phyloP scores from a whole-genome alignment of 139 green algal species.

The Marvania coccoides region DNA sequence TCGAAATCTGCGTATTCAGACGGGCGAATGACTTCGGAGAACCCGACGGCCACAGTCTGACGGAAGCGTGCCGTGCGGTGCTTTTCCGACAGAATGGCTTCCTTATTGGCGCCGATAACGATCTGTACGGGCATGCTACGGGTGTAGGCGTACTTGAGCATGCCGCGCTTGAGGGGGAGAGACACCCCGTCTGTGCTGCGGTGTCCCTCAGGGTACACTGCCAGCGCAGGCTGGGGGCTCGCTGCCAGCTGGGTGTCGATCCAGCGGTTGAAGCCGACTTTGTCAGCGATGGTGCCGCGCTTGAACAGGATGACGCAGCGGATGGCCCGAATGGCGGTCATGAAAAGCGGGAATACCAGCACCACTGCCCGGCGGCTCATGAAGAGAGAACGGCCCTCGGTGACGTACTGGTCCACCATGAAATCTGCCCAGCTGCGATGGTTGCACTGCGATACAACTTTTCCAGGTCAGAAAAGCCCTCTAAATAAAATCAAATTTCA shows the following conservation, averaged over 20 bases:
- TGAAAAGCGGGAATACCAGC: slow-evolving; percentile 79
- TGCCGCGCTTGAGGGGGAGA: slow-evolving; percentile 81
- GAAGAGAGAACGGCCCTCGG: slow-evolving; percentile 62
- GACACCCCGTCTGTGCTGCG: slow-evolving; percentile 51
- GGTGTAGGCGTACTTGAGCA: slow-evolving; percentile 77
- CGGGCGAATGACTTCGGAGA: slow-evolving; percentile 37
- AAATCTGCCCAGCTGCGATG: slow-evolving; percentile 89
- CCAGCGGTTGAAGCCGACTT: slow-evolving; percentile 29
- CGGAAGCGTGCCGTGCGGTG: slow-evolving; percentile 8
- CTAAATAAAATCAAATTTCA: neutral
- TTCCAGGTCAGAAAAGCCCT: neutral
- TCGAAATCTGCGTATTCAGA: slow-evolving; percentile 45
- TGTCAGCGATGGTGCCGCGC: slow-evolving; percentile 53
- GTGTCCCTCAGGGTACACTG: slow-evolving; percentile 47
- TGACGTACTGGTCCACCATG: slow-evolving; percentile 77
- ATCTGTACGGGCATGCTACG: slow-evolving; percentile 73
- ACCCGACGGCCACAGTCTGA: slow-evolving; percentile 21
- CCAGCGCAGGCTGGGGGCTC: slow-evolving; percentile 19
- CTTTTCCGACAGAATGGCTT: slow-evolving; percentile 37
- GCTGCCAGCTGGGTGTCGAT: slow-evolving; percentile 18
- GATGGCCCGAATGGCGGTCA: slow-evolving; percentile 48
- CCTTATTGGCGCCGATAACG: slow-evolving; percentile 61
- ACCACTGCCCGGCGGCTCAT: slow-evolving; percentile 73
- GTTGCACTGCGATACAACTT: slow-evolving; percentile 72
- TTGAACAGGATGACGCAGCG: slow-evolving; percentile 74